Base-by-base conservation (phyloP, 257 asterid species). In the Jacaranda copaia region DNA sequence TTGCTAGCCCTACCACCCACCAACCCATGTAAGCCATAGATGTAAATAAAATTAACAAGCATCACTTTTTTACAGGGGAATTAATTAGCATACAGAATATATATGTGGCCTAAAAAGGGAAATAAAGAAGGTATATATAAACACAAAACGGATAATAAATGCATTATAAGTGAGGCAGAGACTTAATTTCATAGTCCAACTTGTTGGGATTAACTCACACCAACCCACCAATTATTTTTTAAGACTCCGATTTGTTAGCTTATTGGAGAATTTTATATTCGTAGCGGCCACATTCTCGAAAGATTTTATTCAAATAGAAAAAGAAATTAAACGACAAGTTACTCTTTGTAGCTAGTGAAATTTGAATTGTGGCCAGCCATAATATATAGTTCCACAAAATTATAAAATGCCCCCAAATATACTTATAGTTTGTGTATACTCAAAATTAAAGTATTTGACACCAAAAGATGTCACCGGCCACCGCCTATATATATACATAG, bases 401-500 rank as follows among this genome's bases (percentile, higher is more conserved):
- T n/a, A n/a, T 6, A 5, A 16, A 5, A 14, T 52, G 19, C 4
- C 1, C 19, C 8, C 13, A 52, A 52, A 52, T 1, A 52, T 8
- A 52, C 20, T n/a, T 52, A 52, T n/a, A 14, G 4, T n/a, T 52
- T 14, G 58, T 14, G 6, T n/a, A 3, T n/a, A n/a, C 18, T n/a
- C n/a, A n/a, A n/a, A n/a, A n/a, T n/a, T n/a, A n/a, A n/a, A n/a
- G n/a, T 55, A 55, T 18, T 18, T 55, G 32, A 6, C 35, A 55
- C 60, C 12, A 55, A 55, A 55, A 55, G 60, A 55, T 16, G 35
- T 35, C 64, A 38, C 38, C 5, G 42, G 8, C 46, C 46, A 25
- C 2, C 1, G 32, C 46, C 48, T 76, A 65, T 76, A 76, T 66
- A 66, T 53, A 65, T 43, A 35, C n/a, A n/a, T n/a, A n/a, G n/a